phyloP scores from a whole-genome alignment of 2,329 filamentous ascomycete species.

The Penicillium hordei region DNA sequence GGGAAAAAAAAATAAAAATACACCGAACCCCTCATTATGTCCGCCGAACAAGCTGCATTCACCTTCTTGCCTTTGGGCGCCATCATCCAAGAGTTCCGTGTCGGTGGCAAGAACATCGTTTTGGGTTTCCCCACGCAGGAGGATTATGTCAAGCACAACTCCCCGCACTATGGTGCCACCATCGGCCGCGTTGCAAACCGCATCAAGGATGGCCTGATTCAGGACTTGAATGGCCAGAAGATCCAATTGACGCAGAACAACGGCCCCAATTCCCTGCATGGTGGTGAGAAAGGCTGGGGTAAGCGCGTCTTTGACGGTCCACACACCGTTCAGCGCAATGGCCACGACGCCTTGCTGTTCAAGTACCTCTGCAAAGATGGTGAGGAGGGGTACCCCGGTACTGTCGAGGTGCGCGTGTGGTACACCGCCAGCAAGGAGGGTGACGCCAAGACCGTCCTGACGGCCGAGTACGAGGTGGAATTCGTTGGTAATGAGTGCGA shows the following conservation, averaged over 20 bases:
- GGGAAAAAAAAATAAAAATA: not conserved
- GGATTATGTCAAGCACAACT: conserved; percentile 73
- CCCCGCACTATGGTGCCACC: conserved; percentile 84
- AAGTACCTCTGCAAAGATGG: conserved; percentile 69
- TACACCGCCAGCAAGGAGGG: conserved; percentile 74
- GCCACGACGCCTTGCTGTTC: conserved; percentile 67
- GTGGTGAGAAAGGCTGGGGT: conserved; percentile 67
- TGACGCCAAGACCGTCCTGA: conserved; percentile 68
- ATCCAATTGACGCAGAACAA: conserved; percentile 76
- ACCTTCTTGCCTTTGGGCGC: conserved; percentile 48
- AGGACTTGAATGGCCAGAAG: conserved; percentile 67
- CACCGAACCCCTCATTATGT: conserved; percentile 14
- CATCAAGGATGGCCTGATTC: conserved; percentile 68
- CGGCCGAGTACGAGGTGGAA: conserved; percentile 86
- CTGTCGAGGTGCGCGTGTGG: conserved; percentile 71
- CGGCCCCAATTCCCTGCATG: conserved; percentile 72
- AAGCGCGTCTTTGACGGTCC: conserved; percentile 51
- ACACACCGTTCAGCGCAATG: conserved; percentile 54
- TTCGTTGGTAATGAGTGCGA: conserved; percentile 71
- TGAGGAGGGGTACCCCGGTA: conserved; percentile 88
- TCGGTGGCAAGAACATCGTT: conserved; percentile 82
- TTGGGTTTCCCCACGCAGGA: conserved; percentile 76
- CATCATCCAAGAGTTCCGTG: conserved; percentile 66
- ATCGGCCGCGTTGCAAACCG: conserved; percentile 85
- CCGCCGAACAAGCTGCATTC: conserved; percentile 39